A percentile compares a stretch with the other conserved stretches of the same genome.
These are phyloP conservation scores for Eleusine indica DNA, from an alignment of 176 grass and related monocot species.

Conservation along the genomic window DNA sequence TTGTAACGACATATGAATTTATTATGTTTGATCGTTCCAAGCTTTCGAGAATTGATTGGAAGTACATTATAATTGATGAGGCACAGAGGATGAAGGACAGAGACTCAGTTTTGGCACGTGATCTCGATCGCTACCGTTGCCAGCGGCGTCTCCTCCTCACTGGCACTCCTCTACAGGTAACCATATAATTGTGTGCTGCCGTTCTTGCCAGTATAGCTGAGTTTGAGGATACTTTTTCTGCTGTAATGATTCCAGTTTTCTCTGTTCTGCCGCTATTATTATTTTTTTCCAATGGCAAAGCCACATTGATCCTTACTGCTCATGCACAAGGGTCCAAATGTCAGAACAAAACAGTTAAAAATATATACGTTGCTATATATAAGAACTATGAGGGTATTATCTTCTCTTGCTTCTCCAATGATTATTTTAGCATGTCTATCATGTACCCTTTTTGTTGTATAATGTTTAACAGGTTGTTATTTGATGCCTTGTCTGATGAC, in stretches of 20 bases:
- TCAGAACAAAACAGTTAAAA: neutral
- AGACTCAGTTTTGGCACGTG: slow-evolving; percentile 93
- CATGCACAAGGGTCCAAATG: neutral
- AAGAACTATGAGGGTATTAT: neutral
- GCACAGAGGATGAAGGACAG: slow-evolving; percentile 99
- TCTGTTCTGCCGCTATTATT: neutral
- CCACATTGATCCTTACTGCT: neutral
- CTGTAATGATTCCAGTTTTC: neutral
- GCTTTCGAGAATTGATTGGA: slow-evolving; percentile 98
- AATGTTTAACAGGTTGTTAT: neutral
- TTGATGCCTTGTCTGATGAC: slow-evolving; percentile 32
- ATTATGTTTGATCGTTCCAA: slow-evolving; percentile 99
- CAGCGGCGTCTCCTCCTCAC: slow-evolving; percentile 95
- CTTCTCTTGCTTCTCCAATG: neutral
- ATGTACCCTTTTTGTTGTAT: slow-evolving; percentile 30
- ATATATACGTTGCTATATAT: neutral
- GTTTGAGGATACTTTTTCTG: neutral
- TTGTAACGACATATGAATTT: slow-evolving; percentile 99
- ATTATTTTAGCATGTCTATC: slow-evolving; percentile 7
- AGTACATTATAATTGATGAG: slow-evolving; percentile 99
- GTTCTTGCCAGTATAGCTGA: slow-evolving; percentile 12
- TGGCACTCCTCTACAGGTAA: slow-evolving; percentile 96
- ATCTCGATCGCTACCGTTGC: slow-evolving; percentile 95
- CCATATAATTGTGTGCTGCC: neutral
- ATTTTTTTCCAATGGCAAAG: neutral